Evolutionary conservation across 164 flowering plant genomes (phyloP), one percentile per base, ranked within the genome.

Genomic region (Magnolia sinica): DNA sequence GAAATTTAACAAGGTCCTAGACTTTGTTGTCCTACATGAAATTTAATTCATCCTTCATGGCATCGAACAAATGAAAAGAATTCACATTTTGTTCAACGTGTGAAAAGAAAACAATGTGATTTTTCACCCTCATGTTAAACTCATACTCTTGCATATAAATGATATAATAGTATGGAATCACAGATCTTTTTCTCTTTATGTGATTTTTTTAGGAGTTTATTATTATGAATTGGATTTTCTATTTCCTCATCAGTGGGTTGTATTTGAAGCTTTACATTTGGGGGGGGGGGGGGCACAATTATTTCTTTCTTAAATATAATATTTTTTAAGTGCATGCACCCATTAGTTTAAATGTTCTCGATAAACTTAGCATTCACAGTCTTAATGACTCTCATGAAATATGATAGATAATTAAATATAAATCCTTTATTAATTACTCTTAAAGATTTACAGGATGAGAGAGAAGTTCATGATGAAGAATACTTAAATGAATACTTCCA

Each of bases 71-170:
- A 3, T 37, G 4, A 37, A 3, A 37, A 37, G 45, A 37, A 37
- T 3, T 37, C 6, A 37, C 45, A 37, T 0, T 37, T 4, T 37
- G 5, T 37, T 37, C 3, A 4, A 3, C 22, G 1, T 64, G 8
- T 64, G 8, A 18, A 1, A 64, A 64, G 3, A 18, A 3, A 3
- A 7, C 20, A 16, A 24, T 24, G 27, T 16, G n/a, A 64, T 24
- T 24, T 24, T 16, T 22, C 4, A 18, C 66, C 22, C 45, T 37
- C 6, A 37, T 37, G 45, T 37, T 6, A 64, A 64, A 7, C 19
- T 71, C 73, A 71, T 49, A 6, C 27, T 71, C 58, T 16, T 71
- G 3, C 2, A 71, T 11, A 71, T 71, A 71, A 19, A 49, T 58
- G 18, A 13, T 3, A 19, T 68, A 71, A 18, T 49, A 59, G 50